phyloP scores from a whole-genome alignment of 805 yeast species.

The Hagleromyces aurorensis region DNA sequence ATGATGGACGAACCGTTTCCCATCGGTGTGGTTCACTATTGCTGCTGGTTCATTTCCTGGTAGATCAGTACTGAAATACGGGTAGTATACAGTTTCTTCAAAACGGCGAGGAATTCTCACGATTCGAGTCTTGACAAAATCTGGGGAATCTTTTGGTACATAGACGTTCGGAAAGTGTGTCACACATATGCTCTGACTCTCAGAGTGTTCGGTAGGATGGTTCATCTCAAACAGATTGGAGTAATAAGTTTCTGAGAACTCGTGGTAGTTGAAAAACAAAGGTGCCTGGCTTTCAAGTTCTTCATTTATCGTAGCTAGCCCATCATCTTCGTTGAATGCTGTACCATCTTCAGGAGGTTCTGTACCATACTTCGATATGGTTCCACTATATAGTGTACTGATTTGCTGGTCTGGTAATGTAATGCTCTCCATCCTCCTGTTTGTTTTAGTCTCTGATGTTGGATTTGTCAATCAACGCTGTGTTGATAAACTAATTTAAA shows the following conservation, averaged over 20 bases:
- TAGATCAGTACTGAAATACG: slow-evolving; percentile 44
- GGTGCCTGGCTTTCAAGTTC: slow-evolving; percentile 14
- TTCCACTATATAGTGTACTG: slow-evolving; percentile 12
- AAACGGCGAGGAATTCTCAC: slow-evolving; percentile 56
- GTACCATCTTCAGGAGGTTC: slow-evolving; percentile 2
- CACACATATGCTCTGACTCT: slow-evolving; percentile 36
- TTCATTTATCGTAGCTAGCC: slow-evolving; percentile 8
- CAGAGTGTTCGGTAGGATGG: slow-evolving; percentile 19
- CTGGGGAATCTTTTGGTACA: slow-evolving; percentile 27
- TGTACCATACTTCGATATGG: slow-evolving; percentile 8
- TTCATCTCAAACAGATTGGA: slow-evolving; percentile 10
- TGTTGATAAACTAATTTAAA: too few species aligned
- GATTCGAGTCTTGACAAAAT: slow-evolving; percentile 40
- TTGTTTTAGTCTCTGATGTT: neutral
- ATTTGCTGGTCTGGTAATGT: slow-evolving; percentile 3
- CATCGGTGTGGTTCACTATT: slow-evolving; percentile 19
- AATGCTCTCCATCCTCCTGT: slow-evolving; percentile 2
- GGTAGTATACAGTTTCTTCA: slow-evolving; percentile 33
- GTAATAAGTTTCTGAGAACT: slow-evolving; percentile 38
- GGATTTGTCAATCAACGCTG: too few species aligned
- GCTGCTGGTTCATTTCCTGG: slow-evolving; percentile 68
- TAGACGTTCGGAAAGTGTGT: slow-evolving; percentile 64
- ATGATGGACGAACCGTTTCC: slow-evolving; percentile 27
- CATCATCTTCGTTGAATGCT: too few species aligned
- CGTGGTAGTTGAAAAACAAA: slow-evolving; percentile 62